Evolutionary conservation across 139 green algal genomes (phyloP), one percentile per base, ranked within the genome.

Genomic region (Trebouxia sp.): DNA sequence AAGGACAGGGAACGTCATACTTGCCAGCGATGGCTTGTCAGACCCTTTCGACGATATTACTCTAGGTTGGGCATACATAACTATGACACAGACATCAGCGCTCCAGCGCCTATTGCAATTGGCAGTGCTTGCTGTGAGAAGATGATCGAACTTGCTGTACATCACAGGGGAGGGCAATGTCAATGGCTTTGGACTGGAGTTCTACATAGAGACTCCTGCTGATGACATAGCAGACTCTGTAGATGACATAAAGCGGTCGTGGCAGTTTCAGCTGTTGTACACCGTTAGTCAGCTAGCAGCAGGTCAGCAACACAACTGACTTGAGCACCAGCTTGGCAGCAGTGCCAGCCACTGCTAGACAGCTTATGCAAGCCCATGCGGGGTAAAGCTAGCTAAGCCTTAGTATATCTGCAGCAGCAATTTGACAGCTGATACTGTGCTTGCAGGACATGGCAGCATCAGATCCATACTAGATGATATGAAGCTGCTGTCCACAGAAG

Each of bases 231-330:
- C 83, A 42, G 75, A 79, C 47, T 78, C 77, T 35, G 47, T 85
- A 4, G 38, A 62, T 20, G 88, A 91, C 20, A 81, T 90, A 22
- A 91, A 90, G 80, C 56, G 58, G 24, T 84, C 72, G 51, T 92
- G 88, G 88, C 88, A 92, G 67, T 92, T 91, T 48, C 88, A 92
- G 80, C 81, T 92, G 48, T 76, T 92, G 4, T 91, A 85, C 78
- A 92, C 88, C 26, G 88, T 92, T 39, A 81, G 75, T 53, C 85
- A 88, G 83, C 81, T 92, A n/a, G 88, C 88, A n/a, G 88, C 88
- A 79, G 81, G 81, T 82, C 45, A 50, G 28, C 5, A 41, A 45
- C 6, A n/a, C 10, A 12, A 14, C n/a, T 39, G 56, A 12, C 14
- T 39, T 5, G 3, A 39, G 50, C 26, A 22, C 20, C 50, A 58